phyloP scores from a whole-genome alignment of 2,329 filamentous ascomycete genomes.

The Cercospora zeina region DNA sequence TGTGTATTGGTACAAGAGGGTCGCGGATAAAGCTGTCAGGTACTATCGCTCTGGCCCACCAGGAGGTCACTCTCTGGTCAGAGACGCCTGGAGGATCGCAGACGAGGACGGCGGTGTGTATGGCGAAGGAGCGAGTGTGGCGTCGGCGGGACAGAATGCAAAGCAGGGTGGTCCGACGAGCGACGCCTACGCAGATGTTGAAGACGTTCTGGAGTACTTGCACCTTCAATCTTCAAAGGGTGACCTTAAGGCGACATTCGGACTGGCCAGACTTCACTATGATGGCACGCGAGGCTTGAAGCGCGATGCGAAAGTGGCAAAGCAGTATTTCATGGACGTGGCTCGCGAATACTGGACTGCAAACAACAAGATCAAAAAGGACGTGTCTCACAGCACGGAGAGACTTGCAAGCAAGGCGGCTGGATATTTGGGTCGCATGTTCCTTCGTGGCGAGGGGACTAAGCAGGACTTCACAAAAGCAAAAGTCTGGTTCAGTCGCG shows the following conservation, averaged over 20 bases:
- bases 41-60: conserved; percentile 90
- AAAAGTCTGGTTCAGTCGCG: conserved; percentile 78
- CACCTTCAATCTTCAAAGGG: conserved; percentile 88
- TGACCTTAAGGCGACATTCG: conserved; percentile 82
- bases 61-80: conserved; percentile 74
- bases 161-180: conserved; percentile 70
- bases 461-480: conserved; percentile 76
- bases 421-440: conserved; percentile 86
- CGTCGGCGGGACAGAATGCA: conserved; percentile 81
- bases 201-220: conserved; percentile 92
- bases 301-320: conserved; percentile 70
- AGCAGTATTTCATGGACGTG: conserved; percentile 77
- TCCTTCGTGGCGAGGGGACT: conserved; percentile 81
- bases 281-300: conserved; percentile 77
- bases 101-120: conserved; percentile 92
- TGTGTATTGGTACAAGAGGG: conserved; percentile 84
- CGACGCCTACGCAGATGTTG: conserved; percentile 80
- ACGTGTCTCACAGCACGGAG: conserved; percentile 68
- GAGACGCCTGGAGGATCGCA: conserved; percentile 79
- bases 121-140: conserved; percentile 88
- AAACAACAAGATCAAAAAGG: conserved; percentile 72
- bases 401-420: conserved; percentile 80
- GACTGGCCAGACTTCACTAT: conserved; percentile 81
- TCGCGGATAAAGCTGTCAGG: conserved; percentile 86
- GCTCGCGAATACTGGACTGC: conserved; percentile 75